phyloP scores from a whole-genome alignment of 805 yeast species.

The Wickerhamomyces chaumierensis region DNA sequence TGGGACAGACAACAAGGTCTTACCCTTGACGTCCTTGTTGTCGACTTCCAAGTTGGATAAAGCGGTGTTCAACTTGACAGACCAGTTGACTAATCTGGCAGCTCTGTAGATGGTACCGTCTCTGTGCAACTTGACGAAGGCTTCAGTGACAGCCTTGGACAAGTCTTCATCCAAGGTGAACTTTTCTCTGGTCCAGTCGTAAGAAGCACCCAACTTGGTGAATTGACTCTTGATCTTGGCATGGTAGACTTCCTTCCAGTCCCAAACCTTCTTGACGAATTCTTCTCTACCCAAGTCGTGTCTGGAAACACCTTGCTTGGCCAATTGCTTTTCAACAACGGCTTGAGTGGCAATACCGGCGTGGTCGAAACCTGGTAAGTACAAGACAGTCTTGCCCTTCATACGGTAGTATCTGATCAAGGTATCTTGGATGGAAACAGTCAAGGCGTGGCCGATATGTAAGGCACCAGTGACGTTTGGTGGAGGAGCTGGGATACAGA shows the following conservation, averaged over 20 bases:
- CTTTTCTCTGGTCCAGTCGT: slow-evolving; percentile 92
- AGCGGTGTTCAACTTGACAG: slow-evolving; percentile 88
- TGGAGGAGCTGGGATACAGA: slow-evolving; percentile 96
- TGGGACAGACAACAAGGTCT: slow-evolving; percentile 74
- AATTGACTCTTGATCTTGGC: slow-evolving; percentile 75
- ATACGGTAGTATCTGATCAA: slow-evolving; percentile 90
- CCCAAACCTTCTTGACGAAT: slow-evolving; percentile 86
- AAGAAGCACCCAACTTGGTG: slow-evolving; percentile 86
- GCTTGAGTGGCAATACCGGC: slow-evolving; percentile 99
- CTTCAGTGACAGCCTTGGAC: slow-evolving; percentile 75
- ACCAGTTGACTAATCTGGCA: slow-evolving; percentile 90
- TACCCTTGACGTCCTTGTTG: slow-evolving; percentile 78
- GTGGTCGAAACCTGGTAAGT: slow-evolving; percentile 95
- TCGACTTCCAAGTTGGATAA: slow-evolving; percentile 94
- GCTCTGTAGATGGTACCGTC: slow-evolving; percentile 96
- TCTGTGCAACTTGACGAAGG: slow-evolving; percentile 83
- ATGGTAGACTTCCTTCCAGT: slow-evolving; percentile 95
- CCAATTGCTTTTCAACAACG: slow-evolving; percentile 90
- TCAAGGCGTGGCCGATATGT: slow-evolving; percentile 97
- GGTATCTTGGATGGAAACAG: slow-evolving; percentile 89
- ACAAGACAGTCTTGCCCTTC: slow-evolving; percentile 91
- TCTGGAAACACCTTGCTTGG: slow-evolving; percentile 76
- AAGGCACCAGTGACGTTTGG: slow-evolving; percentile 98
- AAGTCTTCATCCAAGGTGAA: slow-evolving; percentile 80
- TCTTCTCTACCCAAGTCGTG: slow-evolving; percentile 93